Percentiles rank a stretch among this genome's conserved stretches.
These are phyloP conservation scores for Coelastrella sp. DNA, from an alignment of 139 green algal species.

Conservation along the genomic window DNA sequence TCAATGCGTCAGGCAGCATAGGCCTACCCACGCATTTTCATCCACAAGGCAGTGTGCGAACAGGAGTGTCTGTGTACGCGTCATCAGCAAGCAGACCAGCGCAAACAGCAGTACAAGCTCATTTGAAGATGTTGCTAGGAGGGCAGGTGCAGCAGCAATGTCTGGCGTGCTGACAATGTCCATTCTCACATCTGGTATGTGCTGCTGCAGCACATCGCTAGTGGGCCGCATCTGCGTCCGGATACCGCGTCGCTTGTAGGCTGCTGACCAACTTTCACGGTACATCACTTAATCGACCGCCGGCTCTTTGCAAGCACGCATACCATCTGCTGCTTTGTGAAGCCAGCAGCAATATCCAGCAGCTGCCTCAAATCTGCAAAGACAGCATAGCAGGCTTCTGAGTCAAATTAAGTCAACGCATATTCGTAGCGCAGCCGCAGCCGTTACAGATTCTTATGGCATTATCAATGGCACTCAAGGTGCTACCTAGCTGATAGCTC, in stretches of 20 bases:
- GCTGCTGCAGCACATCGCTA: neutral
- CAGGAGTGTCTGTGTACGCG: neutral
- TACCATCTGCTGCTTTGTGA: too few species aligned
- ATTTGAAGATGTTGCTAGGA: neutral
- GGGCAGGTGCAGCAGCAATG: constrained; percentile 22
- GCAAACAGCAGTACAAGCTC: neutral
- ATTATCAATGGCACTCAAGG: too few species aligned
- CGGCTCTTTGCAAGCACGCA: too few species aligned
- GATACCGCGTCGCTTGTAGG: neutral
- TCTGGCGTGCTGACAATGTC: constrained; percentile 21
- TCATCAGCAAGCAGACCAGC: neutral
- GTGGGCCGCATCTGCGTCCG: neutral
- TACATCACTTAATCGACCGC: too few species aligned
- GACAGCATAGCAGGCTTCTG: too few species aligned
- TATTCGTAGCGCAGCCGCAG: too few species aligned
- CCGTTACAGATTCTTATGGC: too few species aligned
- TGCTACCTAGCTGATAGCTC: too few species aligned
- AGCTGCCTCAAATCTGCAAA: too few species aligned
- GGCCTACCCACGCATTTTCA: constrained; percentile 10
- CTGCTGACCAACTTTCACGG: neutral
- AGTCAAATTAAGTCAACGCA: too few species aligned
- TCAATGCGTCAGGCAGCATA: constrained; percentile 22
- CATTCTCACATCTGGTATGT: constrained; percentile 20
- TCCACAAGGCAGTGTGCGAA: neutral
- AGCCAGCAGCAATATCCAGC: too few species aligned